Evolutionary conservation across 225 moss, liverwort and hornwort genomes (phyloP).

Genomic region (Asterella californica): DNA sequence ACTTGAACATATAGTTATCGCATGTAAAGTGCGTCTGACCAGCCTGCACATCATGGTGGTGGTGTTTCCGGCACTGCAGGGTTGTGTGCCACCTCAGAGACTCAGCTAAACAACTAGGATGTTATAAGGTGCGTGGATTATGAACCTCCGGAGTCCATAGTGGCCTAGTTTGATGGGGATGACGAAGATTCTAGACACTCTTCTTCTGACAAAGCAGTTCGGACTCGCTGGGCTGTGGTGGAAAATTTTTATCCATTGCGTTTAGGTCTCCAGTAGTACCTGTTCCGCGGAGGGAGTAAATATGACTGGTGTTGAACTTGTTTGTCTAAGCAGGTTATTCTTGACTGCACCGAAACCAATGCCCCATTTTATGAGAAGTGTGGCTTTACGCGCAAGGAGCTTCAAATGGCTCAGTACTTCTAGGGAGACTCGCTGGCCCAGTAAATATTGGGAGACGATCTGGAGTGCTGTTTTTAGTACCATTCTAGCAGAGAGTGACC

Average conservation of each 20-base stretch:
- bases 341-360: constrained; percentile 41
- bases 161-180: background rate
- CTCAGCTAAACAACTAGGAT: constrained; percentile 28
- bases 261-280: background rate
- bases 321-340: constrained; percentile 35
- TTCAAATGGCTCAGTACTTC: constrained; percentile 47
- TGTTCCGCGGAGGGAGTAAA: background rate
- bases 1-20: background rate
- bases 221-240: background rate
- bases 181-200: background rate
- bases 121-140: constrained; percentile 35
- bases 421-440: background rate
- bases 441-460: too few relatives aligned
- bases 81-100: constrained; percentile 23
- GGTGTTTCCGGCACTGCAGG: constrained; percentile 20
- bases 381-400: constrained; percentile 37
- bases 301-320: background rate
- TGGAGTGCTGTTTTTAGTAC: background rate
- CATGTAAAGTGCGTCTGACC: background rate
- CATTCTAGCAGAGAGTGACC: background rate
- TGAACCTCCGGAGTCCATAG: background rate
- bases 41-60: background rate
- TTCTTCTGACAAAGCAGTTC: background rate
- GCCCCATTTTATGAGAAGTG: constrained; percentile 45
- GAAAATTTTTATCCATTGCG: background rate